Conservation (phyloP, 192 early-diverging fungal genomes). For the Dispira parvispora region DNA sequence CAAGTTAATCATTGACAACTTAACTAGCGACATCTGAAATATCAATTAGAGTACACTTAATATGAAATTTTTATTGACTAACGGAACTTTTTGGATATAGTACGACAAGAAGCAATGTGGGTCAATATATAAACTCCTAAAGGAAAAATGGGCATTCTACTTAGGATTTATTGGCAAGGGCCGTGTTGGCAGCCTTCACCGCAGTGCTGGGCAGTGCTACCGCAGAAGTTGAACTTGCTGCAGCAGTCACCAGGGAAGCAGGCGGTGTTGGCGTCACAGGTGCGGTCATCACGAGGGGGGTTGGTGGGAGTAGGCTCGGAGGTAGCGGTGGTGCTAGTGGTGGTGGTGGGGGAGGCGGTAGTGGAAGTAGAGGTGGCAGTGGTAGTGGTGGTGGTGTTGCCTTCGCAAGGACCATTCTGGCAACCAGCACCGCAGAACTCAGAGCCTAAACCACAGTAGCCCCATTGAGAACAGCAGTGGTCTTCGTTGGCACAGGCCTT, state of each 20-base stretch:
- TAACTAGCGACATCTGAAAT: too few species aligned
- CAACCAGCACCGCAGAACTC: not conserved
- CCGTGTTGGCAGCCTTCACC: constrained; percentile 1
- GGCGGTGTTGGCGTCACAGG: not conserved
- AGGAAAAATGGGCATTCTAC: not conserved
- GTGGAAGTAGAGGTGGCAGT: not conserved
- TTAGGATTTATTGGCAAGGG: not conserved
- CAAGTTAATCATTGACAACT: too few species aligned
- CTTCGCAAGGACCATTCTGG: constrained; percentile 3
- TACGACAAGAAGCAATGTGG: too few species aligned
- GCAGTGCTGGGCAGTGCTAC: not conserved
- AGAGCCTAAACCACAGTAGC: not conserved
- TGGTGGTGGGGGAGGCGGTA: not conserved
- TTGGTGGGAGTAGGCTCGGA: not conserved
- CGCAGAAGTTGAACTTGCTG: not conserved
- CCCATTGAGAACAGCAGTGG: not conserved
- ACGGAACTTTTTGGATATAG: too few species aligned
- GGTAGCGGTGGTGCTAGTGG: not conserved
- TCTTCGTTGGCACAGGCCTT: not conserved
- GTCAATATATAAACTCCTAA: too few species aligned
- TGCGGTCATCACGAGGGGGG: not conserved
- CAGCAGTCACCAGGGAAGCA: not conserved
- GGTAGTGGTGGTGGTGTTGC: not conserved
- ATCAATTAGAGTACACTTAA: too few species aligned
- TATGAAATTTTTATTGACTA: too few species aligned